Evolutionary conservation across 1,284 basidiomycete species (phyloP).

Genomic region (Vanrija humicola): DNA sequence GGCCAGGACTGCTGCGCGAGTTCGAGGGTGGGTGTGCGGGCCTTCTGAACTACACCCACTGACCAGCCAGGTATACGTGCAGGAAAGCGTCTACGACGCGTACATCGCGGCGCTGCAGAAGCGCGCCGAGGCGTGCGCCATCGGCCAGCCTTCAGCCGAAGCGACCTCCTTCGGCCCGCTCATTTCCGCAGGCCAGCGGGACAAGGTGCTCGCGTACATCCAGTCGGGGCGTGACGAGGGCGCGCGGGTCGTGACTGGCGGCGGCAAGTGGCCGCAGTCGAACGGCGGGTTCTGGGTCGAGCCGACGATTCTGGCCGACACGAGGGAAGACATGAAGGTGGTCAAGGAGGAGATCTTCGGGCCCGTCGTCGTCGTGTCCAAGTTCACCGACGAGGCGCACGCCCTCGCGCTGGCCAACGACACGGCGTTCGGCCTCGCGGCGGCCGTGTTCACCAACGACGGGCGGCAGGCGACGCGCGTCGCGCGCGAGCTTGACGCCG

Average conservation of each 20-base stretch:
- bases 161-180: slow-evolving; percentile 72
- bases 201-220: slow-evolving; percentile 85
- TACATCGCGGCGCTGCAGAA: slow-evolving; percentile 66
- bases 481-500: slow-evolving; percentile 72
- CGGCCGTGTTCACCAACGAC: slow-evolving; percentile 81
- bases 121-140: slow-evolving; percentile 64
- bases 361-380: slow-evolving; percentile 48
- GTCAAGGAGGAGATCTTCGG: slow-evolving; percentile 52
- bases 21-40: slow-evolving; percentile 1
- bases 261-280: slow-evolving; percentile 51
- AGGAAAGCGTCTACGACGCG: slow-evolving; percentile 73
- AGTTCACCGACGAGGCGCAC: slow-evolving; percentile 48
- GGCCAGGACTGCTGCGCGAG: slow-evolving; percentile 47
- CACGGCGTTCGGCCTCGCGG: slow-evolving; percentile 79
- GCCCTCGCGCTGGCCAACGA: slow-evolving; percentile 70
- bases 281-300: slow-evolving; percentile 45
- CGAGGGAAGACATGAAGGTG: slow-evolving; percentile 32
- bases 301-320: slow-evolving; percentile 48
- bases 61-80: slow-evolving; percentile 59
- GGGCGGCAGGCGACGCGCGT: slow-evolving; percentile 81
- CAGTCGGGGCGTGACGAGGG: slow-evolving; percentile 79
- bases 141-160: slow-evolving; percentile 71
- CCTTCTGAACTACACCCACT: too few species aligned
- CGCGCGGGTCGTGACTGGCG: slow-evolving; percentile 75
- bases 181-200: slow-evolving; percentile 78